These are phyloP conservation scores for Diplocarpon mali DNA, from an alignment of 2,329 filamentous ascomycete genomes.

Conservation along the genomic window DNA sequence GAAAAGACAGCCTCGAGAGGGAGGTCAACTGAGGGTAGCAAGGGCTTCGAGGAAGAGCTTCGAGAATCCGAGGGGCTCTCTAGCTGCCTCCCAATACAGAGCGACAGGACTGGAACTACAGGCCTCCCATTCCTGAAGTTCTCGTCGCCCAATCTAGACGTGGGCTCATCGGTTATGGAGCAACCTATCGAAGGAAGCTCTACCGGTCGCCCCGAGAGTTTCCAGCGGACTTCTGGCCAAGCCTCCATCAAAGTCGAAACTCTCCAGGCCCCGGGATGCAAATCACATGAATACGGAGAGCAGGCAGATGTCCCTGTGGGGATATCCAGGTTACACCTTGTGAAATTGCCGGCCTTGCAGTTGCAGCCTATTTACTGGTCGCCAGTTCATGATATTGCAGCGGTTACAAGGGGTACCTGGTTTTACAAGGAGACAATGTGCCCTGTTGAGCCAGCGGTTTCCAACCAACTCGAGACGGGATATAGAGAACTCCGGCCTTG, in stretches of 20 bases:
- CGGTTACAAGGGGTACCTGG: slow-evolving; percentile 82
- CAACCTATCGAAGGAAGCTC: not conserved
- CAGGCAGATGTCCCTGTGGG: slow-evolving; percentile 66
- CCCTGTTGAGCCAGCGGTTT: slow-evolving; percentile 72
- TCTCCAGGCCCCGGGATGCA: slow-evolving; percentile 18
- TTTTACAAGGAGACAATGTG: slow-evolving; percentile 95
- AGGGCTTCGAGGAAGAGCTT: not conserved
- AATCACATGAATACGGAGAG: slow-evolving; percentile 24
- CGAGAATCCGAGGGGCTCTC: not conserved
- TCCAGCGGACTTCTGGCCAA: not conserved
- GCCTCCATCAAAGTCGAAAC: slow-evolving; percentile 11
- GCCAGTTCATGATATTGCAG: slow-evolving; percentile 77
- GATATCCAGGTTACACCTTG: slow-evolving; percentile 79
- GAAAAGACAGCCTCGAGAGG: not conserved
- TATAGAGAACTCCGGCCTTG: slow-evolving; percentile 80
- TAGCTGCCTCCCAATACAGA: slow-evolving; percentile 6
- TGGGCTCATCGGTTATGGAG: slow-evolving; percentile 4
- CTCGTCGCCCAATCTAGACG: slow-evolving; percentile 19
- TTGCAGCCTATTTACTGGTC: slow-evolving; percentile 99
- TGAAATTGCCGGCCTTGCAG: slow-evolving; percentile 67
- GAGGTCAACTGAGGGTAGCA: not conserved
- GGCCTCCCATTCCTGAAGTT: slow-evolving; percentile 38
- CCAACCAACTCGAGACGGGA: slow-evolving; percentile 86
- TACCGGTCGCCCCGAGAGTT: slow-evolving; percentile 3
- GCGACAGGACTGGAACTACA: slow-evolving; percentile 30